Percentiles rank a stretch among this genome's conserved stretches.
Conservation (phyloP, 1,284 basidiomycete genomes). For the Vanrija sp. region DNA sequence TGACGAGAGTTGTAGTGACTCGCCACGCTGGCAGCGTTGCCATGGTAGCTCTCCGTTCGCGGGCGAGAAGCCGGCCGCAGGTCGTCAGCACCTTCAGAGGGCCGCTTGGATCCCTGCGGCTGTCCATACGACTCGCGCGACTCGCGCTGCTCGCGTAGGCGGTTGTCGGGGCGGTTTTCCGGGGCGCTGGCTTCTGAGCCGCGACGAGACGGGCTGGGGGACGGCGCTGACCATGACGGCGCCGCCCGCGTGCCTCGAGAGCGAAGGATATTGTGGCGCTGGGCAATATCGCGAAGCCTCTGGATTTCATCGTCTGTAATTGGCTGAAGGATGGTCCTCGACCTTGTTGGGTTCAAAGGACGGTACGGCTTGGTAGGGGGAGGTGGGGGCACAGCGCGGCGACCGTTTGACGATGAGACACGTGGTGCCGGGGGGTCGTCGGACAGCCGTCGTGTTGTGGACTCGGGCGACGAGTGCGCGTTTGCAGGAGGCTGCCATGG, state of each 20-base stretch:
- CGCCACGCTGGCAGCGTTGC: constrained; percentile 33
- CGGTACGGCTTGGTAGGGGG: constrained; percentile 22
- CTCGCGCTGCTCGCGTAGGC: constrained; percentile 5
- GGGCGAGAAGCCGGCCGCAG: not conserved
- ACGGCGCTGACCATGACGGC: constrained; percentile 39
- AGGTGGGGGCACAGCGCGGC: not conserved
- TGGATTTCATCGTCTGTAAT: constrained; percentile 33
- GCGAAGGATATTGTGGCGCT: constrained; percentile 35
- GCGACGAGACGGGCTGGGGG: constrained; percentile 19
- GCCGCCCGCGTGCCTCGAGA: constrained; percentile 15
- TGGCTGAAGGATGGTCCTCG: constrained; percentile 17
- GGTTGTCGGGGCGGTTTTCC: not conserved
- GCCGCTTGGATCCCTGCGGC: not conserved
- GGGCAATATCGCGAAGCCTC: constrained; percentile 17
- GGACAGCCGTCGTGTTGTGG: constrained; percentile 16
- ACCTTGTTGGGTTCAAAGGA: constrained; percentile 22
- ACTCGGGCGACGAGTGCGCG: constrained; percentile 18
- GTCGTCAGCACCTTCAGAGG: not conserved
- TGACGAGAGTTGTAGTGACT: constrained; percentile 76
- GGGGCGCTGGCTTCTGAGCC: constrained; percentile 6
- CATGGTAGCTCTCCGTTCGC: constrained; percentile 19
- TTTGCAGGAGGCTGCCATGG: not conserved
- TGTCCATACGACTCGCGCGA: constrained; percentile 13
- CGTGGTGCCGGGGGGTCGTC: constrained; percentile 11
- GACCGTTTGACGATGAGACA: not conserved